Base-by-base conservation (phyloP, 176 grass and related monocot species). In the Juncus effusus region DNA sequence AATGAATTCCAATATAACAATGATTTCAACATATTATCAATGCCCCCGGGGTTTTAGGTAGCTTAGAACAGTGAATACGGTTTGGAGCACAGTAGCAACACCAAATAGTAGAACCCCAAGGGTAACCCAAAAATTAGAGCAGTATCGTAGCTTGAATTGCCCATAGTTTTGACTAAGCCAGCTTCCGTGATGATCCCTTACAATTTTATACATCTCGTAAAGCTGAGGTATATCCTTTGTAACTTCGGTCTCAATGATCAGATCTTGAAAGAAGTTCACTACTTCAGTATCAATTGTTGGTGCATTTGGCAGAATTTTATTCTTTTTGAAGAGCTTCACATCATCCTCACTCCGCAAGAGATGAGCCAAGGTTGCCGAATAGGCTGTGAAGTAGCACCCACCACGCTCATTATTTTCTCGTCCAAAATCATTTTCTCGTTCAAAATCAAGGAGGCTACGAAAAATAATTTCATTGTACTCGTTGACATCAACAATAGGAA, bases 331-430 rank as follows among this genome's bases (percentile, higher is more conserved):
- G n/a, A 54, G 51, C n/a, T 54, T 54, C 51, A 54, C 51, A 3
- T 54, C 51, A 8, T 54, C 51, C n/a, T 54, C 51, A 54, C 51
- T 54, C 51, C n/a, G 51, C n/a, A 54, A 54, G n/a, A 54, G 51
- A 13, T 54, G 51, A 10, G 51, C 51, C 51, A 54, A 54, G 10
- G 10, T 10, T 54, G 51, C 51, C n/a, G 51, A 54, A 54, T 54
- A 54, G 51, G 51, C 51, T 54, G 51, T 54, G 51, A 54, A 54
- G n/a, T n/a, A n/a, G 51, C 51, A 54, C 2, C 51, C 51, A 10
- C 51, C 51, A 54, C 9, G 2, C 1, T 54, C 51, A 3, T 8
- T 54, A n/a, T n/a, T n/a, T n/a, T n/a, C n/a, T n/a, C n/a, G n/a
- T n/a, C n/a, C n/a, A n/a, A n/a, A n/a, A n/a, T n/a, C n/a, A 54